Evolutionary conservation across 495 filamentous ascomycete species (phyloP).

Genomic region (Patellaria atrata): DNA sequence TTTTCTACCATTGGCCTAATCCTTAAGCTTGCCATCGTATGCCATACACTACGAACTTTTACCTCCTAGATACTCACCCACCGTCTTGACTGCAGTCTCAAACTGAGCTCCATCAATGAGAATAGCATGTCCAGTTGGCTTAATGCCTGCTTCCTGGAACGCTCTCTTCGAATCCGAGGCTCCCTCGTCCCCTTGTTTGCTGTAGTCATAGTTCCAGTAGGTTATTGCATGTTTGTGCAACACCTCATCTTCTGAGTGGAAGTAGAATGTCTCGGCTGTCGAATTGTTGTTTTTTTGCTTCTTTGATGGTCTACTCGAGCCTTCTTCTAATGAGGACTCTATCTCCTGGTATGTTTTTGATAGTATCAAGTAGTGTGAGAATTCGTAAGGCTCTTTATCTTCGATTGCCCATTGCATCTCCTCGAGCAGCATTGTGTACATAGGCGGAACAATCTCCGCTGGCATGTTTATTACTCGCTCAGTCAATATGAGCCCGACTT

Average conservation of each 20-base stretch:
- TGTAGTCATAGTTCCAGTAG: slow-evolving; percentile 55
- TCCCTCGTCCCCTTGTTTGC: slow-evolving; percentile 59
- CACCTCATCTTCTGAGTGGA: slow-evolving; percentile 95
- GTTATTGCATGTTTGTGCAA: slow-evolving; percentile 57
- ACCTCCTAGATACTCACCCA: slow-evolving; percentile 55
- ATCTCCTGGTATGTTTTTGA: slow-evolving; percentile 86
- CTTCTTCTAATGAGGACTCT: slow-evolving; percentile 59
- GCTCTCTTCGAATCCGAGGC: slow-evolving; percentile 81
- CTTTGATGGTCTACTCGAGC: slow-evolving; percentile 45
- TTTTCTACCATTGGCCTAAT: too few species aligned
- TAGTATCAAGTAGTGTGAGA: slow-evolving; percentile 82
- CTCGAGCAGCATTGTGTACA: slow-evolving; percentile 91
- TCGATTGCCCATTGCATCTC: slow-evolving; percentile 83
- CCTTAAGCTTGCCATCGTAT: too few species aligned
- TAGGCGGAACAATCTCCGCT: slow-evolving; percentile 74
- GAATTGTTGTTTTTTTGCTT: slow-evolving; percentile 61
- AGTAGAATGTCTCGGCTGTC: slow-evolving; percentile 51
- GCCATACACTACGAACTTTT: too few species aligned
- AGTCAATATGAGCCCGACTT: slow-evolving; percentile 72
- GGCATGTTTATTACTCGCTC: slow-evolving; percentile 95
- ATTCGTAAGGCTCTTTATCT: slow-evolving; percentile 84
- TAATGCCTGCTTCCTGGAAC: slow-evolving; percentile 86
- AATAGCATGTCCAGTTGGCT: slow-evolving; percentile 47
- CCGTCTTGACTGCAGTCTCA: slow-evolving; percentile 38
- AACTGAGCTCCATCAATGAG: slow-evolving; percentile 30